Evolutionary conservation across 2,329 filamentous ascomycete genomes (phyloP), one percentile per base, ranked within the genome.

Genomic region (Colletotrichum brevisporum): DNA sequence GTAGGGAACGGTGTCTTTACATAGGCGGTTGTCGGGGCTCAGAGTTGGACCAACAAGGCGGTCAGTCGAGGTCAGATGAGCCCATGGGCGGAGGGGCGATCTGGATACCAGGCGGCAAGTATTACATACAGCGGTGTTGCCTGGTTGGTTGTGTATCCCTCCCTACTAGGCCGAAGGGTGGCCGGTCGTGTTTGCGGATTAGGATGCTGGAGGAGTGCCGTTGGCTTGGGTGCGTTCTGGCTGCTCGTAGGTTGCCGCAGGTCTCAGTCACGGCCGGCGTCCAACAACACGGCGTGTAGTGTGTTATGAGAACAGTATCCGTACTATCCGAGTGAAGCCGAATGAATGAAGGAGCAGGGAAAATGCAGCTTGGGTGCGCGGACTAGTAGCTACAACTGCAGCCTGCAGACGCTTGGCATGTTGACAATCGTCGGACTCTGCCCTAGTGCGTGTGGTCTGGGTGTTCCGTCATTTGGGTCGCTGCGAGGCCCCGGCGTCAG

Each of bases 61-160:
- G 66, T 69, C 66, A 66, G 62, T 66, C 45, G 50, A 69, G 66
- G 55, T 69, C 66, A 69, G 66, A 69, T 66, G 66, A 66, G 62
- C 66, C 50, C 53, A 51, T 39, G 62, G 62, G 21, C 62, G 51
- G 62, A 69, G 62, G 62, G 55, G 55, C 31, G 21, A 55, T 60
- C 27, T 54, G 62, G 31, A 55, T 55, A 43, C 51, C 50, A 47
- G 55, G 66, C 61, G 41, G 54, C 50, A 36, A 36, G 31, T 36
- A 21, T 68, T 48, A 10, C 61, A 54, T 27, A 47, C 26, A 48
- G 21, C 16, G 27, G 26, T 27, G 59, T 41, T 18, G 26, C 21
- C 15, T 57, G 39, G 41, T 52, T 31, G 52, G 26, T 41, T 39
- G 50, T 47, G 31, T 36, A 36, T 36, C 31, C 31, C 31, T 36